Evolutionary conservation across 2,329 filamentous ascomycete species (phyloP), one percentile per base, ranked within the genome.

Genomic region (Sordariomycetes sp.): DNA sequence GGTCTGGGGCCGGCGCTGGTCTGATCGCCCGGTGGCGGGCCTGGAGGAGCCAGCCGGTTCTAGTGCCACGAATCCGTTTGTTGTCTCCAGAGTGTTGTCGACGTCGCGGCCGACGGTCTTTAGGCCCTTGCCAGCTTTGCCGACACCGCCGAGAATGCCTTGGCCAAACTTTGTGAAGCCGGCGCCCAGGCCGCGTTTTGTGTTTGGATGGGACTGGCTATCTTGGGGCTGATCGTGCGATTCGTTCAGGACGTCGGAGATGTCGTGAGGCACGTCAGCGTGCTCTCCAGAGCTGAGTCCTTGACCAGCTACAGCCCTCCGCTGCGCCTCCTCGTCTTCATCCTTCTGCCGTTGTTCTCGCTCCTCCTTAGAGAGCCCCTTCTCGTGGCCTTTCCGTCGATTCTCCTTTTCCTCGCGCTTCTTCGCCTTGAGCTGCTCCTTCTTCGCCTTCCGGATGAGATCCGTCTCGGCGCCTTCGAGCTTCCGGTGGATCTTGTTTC

Each of bases 401-500:
- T 76, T 73, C 62, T 80, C 80, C 68, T 88, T 91, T 50, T 85
- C 86, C 7, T 83, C 81, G 55, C 82, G 81, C 56, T 79, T 77
- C 58, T 79, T 69, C 65, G 84, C 77, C 67, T 93, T 87, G n/a
- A 87, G 73, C 64, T 97, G 85, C 16, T 84, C 85, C 68, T 86
- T 90, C 67, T 91, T 92, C 58, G 89, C 92, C 53, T 79, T 78
- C 60, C 85, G 86, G 64, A 99, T 89, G 48, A 99, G 75, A 24
- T 90, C 84, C 0, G 90, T 97, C 71, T 97, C 88, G 1, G 93
- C 93, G 10, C 73, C 72, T 67, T 99, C 94, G 0, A 99, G 80
- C 59, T 78, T 75, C 50, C 79, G 70, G 53, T 93, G 90, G 16
- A 96, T 75, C 10, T 80, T 74, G 61, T 91, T 83, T 52, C 94